These are phyloP conservation scores for Nitzschia inconspicua DNA, from an alignment of 108 stramenopile species.

Conservation along the genomic window DNA sequence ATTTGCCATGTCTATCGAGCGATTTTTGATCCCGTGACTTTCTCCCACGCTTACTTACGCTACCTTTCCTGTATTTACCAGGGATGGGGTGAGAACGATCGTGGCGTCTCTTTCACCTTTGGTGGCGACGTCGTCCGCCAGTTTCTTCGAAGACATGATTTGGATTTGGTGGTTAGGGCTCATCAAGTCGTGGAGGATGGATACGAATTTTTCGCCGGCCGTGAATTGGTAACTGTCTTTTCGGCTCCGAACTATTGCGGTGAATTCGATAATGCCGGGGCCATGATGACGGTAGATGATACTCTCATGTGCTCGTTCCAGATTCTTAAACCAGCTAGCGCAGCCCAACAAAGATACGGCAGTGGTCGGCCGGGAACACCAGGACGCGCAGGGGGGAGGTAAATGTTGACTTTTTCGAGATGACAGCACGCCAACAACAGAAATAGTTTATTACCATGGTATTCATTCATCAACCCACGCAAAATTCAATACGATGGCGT, in stretches of 20 bases:
- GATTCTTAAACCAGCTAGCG: conserved; percentile 90
- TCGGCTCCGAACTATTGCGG: conserved; percentile 99
- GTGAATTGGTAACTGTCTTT: conserved; percentile 97
- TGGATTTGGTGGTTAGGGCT: conserved; percentile 97
- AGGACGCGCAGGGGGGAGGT: too few relatives aligned
- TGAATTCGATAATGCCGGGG: conserved; percentile 98
- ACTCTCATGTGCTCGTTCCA: conserved; percentile 97
- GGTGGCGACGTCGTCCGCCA: conserved; percentile 98
- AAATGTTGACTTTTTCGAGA: too few relatives aligned
- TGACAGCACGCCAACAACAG: too few relatives aligned
- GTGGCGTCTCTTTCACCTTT: conserved; percentile 99
- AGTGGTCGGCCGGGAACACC: conserved; percentile 70
- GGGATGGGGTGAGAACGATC: conserved; percentile 99
- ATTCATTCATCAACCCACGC: too few relatives aligned
- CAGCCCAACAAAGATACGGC: conserved; percentile 69
- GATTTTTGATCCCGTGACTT: neutral
- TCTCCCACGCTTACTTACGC: neutral
- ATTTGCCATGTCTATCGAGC: neutral
- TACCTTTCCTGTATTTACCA: neutral
- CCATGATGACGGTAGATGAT: conserved; percentile 97
- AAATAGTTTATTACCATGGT: too few relatives aligned
- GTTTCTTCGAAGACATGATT: conserved; percentile 96
- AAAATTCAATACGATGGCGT: too few relatives aligned
- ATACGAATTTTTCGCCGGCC: conserved; percentile 97
- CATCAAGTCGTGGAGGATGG: conserved; percentile 99